Evolutionary conservation across 2,329 filamentous ascomycete species (phyloP), one percentile per base, ranked within the genome.

Genomic region (Trichoderma hamatum): DNA sequence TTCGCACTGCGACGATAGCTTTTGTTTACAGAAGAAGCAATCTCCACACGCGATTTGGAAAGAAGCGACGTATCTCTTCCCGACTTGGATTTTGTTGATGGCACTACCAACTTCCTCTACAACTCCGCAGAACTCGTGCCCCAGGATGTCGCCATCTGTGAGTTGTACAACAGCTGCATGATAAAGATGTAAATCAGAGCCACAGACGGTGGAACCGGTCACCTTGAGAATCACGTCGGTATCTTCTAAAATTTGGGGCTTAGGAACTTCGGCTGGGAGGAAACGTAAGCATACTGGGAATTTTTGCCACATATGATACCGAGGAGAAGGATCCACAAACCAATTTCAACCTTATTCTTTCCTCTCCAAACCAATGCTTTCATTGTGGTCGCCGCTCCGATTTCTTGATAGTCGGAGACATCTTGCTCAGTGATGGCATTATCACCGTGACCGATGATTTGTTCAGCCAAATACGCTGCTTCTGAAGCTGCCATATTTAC

Each of bases 321-420:
- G 2, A 36, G 4, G 19, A 24, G 6, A 4, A 7, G 26, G n/a
- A 19, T 9, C 21, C 39, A 13, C n/a, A n/a, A 52, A 88, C 86
- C 81, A 21, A 96, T 83, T 75, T 91, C 81, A 58, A 97, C 92
- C 34, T 83, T 87, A 75, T 94, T 92, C 83, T 95, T 96, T 64
- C 92, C 91, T 79, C 91, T 88, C 93, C 93, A 97, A 2, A 86
- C 87, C 16, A 96, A 80, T 0, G 93, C 94, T 78, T 92, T 91
- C 91, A 97, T 96, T 19, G 80, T 90, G 74, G 5, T 78, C 81
- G 78, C 80, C 3, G 90, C 83, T 5, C 82, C 82, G 1, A 80
- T 73, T 30, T 75, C 52, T 26, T 70, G 65, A 68, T 91, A 92
- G 72, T 89, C 89, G 70, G 86, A 82, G 59, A 95, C 83, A 75